Conservation (phyloP, 225 moss, liverwort and hornwort genomes). For the Neckera pumila region DNA sequence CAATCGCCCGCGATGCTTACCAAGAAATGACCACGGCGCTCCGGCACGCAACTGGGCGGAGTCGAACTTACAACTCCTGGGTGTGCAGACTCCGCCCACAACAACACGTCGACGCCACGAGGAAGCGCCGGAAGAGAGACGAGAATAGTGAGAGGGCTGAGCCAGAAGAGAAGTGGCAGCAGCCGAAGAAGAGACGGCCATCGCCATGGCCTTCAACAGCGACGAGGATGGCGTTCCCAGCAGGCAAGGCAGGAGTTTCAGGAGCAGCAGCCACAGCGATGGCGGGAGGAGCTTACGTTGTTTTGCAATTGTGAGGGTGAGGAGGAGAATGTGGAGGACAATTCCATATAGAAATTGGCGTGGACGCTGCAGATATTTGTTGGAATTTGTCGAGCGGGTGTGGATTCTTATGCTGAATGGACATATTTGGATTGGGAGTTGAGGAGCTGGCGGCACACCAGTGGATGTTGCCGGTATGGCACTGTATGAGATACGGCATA, state of each 20-base stretch:
- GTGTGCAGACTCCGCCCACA: background rate
- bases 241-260: background rate
- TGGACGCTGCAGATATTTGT: background rate
- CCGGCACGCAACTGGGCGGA: background rate
- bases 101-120: background rate
- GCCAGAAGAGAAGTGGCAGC: background rate
- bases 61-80: background rate
- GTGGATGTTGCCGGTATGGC: background rate
- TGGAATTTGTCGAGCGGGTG: background rate
- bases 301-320: background rate
- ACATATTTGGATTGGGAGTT: background rate
- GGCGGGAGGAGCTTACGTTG: background rate
- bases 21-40: background rate
- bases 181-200: background rate
- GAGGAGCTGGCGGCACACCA: background rate
- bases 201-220: slow-evolving; percentile 8
- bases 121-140: background rate
- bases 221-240: background rate
- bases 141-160: background rate
- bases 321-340: background rate
- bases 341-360: background rate
- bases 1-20: background rate
- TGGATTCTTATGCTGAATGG: background rate
- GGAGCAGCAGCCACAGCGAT: background rate
- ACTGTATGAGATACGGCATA: background rate